These are phyloP conservation scores for Cyclanthera cordifolia DNA, from an alignment of 306 rosid genomes.

Conservation along the genomic window DNA sequence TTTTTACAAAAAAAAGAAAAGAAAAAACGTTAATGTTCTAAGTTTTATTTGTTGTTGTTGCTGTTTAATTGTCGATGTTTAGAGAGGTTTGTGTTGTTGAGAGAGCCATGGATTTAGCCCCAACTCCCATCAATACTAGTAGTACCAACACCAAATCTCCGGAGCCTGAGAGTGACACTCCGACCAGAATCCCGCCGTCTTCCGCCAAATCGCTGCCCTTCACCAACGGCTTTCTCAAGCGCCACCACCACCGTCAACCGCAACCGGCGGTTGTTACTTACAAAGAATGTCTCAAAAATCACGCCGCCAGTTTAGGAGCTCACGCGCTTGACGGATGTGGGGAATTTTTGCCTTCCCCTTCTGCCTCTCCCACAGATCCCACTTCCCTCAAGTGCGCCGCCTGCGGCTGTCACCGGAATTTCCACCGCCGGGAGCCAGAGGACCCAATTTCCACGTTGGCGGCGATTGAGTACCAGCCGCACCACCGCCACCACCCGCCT, in stretches of 20 bases:
- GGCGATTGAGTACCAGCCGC: constrained; percentile 22
- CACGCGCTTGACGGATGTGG: constrained; percentile 93
- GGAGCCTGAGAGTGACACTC: constrained; percentile 54
- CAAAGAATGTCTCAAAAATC: constrained; percentile 83
- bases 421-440: constrained; percentile 92
- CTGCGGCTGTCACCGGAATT: constrained; percentile 93
- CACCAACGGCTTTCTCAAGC: constrained; percentile 79
- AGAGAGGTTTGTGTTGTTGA: background rate
- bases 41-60: background rate
- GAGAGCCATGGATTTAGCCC: constrained; percentile 18
- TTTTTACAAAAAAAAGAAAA: background rate
- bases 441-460: constrained; percentile 32
- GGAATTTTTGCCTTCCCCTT: constrained; percentile 84
- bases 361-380: constrained; percentile 49
- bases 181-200: constrained; percentile 40
- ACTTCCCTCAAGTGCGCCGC: constrained; percentile 84
- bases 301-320: constrained; percentile 75
- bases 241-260: constrained; percentile 27
- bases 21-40: background rate
- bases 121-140: constrained; percentile 20
- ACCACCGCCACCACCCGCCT: constrained; percentile 36
- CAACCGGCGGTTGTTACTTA: constrained; percentile 25
- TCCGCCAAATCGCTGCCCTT: constrained; percentile 39
- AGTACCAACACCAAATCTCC: constrained; percentile 41
- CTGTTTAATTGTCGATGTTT: background rate